Evolutionary conservation across 23 red algal genomes (phyloP).

Genomic region (Chondrus crispus): DNA sequence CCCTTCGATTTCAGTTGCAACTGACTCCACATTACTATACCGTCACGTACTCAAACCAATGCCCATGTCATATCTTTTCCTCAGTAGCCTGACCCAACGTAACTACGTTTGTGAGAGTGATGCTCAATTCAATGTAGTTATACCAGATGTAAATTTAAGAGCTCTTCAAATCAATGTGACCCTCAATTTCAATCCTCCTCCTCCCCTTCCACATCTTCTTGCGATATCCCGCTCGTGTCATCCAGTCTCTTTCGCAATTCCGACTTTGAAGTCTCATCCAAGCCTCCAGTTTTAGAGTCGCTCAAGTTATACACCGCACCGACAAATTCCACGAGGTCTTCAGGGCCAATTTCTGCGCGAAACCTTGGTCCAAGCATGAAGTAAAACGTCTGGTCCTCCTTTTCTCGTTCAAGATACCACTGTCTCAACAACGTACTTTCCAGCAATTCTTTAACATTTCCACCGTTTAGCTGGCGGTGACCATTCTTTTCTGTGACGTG

Average conservation of each 20-base stretch:
- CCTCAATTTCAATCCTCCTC: too few relatives aligned
- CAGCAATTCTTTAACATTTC: conserved; percentile 58
- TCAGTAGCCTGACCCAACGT: too few relatives aligned
- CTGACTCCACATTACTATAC: too few relatives aligned
- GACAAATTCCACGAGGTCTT: conserved; percentile 48
- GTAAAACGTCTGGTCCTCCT: conserved; percentile 26
- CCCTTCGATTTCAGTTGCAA: too few relatives aligned
- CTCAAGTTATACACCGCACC: conserved; percentile 26
- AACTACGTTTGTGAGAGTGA: too few relatives aligned
- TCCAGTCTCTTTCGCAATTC: conserved; percentile 44
- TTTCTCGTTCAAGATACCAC: conserved; percentile 63
- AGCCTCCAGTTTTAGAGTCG: neutral
- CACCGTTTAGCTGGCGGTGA: conserved; percentile 55
- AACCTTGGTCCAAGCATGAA: conserved; percentile 48
- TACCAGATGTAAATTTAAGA: too few relatives aligned
- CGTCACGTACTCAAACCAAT: too few relatives aligned
- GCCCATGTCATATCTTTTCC: too few relatives aligned
- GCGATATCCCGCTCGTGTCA: neutral
- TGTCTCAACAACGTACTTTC: conserved; percentile 10
- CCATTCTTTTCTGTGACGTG: conserved; percentile 28
- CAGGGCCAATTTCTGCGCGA: conserved; percentile 36
- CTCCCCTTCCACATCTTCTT: neutral
- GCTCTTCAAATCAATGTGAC: too few relatives aligned
- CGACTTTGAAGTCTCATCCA: conserved; percentile 23
- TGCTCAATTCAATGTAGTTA: too few relatives aligned